Evolutionary conservation across 805 yeast genomes (phyloP), one percentile per base, ranked within the genome.

Genomic region (Cyberlindnera americana): DNA sequence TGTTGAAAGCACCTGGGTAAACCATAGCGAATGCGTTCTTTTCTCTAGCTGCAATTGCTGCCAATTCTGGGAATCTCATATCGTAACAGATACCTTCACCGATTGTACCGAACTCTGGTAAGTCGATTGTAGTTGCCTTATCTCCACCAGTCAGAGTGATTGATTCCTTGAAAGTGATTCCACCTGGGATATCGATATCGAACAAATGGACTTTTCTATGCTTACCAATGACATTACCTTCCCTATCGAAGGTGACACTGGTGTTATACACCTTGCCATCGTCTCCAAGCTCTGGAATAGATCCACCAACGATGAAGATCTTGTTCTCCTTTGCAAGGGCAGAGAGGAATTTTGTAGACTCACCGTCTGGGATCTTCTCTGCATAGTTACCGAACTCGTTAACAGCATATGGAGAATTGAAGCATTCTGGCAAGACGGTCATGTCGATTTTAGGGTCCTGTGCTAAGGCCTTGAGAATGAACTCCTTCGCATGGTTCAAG

Each of bases 131-230:
- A 1, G 99, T 88, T 29, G 95, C 83, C 56, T 82, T 81, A 50
- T 75, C 67, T 24, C 99, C 99, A 10, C 88, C 87, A 9, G 83
- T 73, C 44, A 93, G 69, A 3, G 90, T 78, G 32, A 72, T 70
- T 38, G 90, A 81, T 59, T 93, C 99, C 59, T 83, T 79, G 71
- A 93, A 93, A 7, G 90, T 79, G 61, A 93, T 90, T 27, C 95
- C 93, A 41, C 84, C 83, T 5, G 97, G 97, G 43, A 93, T 89
- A 49, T 89, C 95, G 44, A 91, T 86, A 58, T 91, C 98, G 55
- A 91, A 91, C 46, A 91, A 62, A 59, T 91, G 99, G 3, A 79
- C 90, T 57, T 91, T 91, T 50, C 98, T 75, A 61, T 88, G 98
- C 54, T 82, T 85, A 35, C 88, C 96, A 40, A 93, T 78, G 43